A percentile compares a stretch with the other conserved stretches of the same genome.
phyloP scores from a whole-genome alignment of 2,329 filamentous ascomycete species.

The Endoconidiophora polonica region DNA sequence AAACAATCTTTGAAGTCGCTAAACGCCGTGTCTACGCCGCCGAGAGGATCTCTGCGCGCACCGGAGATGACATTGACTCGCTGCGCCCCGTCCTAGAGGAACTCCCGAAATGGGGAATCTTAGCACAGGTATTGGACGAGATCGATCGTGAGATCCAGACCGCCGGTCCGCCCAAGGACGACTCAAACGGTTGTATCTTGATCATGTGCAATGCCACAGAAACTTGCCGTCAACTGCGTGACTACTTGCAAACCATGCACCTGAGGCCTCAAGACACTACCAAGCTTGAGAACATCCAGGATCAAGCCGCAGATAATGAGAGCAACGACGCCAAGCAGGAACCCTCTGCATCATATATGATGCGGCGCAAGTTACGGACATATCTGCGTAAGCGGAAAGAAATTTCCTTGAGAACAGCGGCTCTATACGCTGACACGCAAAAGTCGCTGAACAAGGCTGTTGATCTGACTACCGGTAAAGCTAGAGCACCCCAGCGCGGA shows the following conservation, averaged over 20 bases:
- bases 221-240: constrained; percentile 73
- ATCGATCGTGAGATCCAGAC: constrained; percentile 84
- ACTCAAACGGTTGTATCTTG: constrained; percentile 79
- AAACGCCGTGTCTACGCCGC: constrained; percentile 74
- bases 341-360: constrained; percentile 67
- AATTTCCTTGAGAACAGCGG: constrained; percentile 69
- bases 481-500: constrained; percentile 36
- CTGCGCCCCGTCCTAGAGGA: constrained; percentile 77
- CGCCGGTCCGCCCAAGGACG: constrained; percentile 57
- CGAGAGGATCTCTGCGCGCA: constrained; percentile 15
- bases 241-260: constrained; percentile 85
- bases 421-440: constrained; percentile 65
- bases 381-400: constrained; percentile 86
- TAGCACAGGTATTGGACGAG: constrained; percentile 83
- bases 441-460: constrained; percentile 53
- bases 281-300: constrained; percentile 14
- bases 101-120: constrained; percentile 78
- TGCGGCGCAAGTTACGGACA: constrained; percentile 70
- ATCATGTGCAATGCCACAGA: constrained; percentile 88
- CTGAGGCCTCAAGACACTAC: constrained; percentile 37
- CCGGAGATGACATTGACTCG: constrained; percentile 33
- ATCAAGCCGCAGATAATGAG: constrained; percentile 16
- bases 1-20: constrained; percentile 83
- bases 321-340: constrained; percentile 26
- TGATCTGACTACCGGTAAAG: constrained; percentile 24